Conservation (phyloP, 352 stramenopile genomes). For the Pythium phragmitis region DNA sequence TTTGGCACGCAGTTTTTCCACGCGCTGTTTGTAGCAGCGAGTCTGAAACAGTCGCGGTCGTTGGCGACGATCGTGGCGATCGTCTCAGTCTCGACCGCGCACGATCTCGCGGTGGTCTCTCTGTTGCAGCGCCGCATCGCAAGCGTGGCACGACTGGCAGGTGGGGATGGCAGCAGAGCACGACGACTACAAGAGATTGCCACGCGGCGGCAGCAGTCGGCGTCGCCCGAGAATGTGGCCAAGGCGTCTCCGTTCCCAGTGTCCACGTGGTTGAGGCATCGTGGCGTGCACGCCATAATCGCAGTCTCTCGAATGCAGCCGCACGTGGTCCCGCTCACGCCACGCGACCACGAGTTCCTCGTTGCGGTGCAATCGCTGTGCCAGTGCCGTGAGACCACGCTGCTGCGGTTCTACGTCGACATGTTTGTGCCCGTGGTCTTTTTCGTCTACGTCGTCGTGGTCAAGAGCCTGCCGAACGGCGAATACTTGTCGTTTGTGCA, state of each 20-base stretch:
- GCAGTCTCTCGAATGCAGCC: not conserved
- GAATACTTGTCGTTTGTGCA: constrained; percentile 3
- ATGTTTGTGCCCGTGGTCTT: constrained; percentile 13
- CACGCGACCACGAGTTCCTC: not conserved
- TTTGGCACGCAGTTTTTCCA: constrained; percentile 17
- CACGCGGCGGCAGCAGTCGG: not conserved
- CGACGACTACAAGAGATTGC: not conserved
- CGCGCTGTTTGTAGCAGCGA: constrained; percentile 13
- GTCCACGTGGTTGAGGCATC: too few relatives aligned
- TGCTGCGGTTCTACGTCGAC: constrained; percentile 19
- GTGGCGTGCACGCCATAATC: not conserved
- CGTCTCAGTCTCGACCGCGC: not conserved
- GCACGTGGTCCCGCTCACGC: not conserved
- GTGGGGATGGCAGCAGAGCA: not conserved
- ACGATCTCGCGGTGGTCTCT: not conserved
- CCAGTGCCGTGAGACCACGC: constrained; percentile 7
- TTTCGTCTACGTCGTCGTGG: not conserved
- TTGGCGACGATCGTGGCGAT: not conserved
- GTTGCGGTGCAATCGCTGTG: not conserved
- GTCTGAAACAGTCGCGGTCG: constrained; percentile 12
- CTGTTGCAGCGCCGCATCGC: not conserved
- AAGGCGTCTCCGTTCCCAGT: not conserved
- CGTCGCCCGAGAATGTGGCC: not conserved
- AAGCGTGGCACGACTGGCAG: not conserved
- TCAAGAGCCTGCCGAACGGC: constrained; percentile 4